These are phyloP conservation scores for Colletotrichum spaethianum DNA, from an alignment of 2,329 filamentous ascomycete genomes.

Conservation along the genomic window DNA sequence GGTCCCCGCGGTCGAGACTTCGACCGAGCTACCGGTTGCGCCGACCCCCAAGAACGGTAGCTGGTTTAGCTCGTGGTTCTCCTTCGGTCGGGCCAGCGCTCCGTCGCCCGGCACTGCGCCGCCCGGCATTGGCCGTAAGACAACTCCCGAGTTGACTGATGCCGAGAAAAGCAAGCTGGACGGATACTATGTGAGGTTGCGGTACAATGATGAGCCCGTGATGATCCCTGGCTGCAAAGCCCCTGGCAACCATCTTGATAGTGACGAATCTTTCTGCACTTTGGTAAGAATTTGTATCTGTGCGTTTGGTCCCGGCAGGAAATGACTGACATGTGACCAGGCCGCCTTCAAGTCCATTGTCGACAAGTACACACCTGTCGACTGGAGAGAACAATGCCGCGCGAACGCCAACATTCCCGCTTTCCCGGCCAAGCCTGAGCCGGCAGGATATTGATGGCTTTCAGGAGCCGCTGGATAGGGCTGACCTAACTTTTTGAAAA, in stretches of 20 bases:
- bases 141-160: constrained; percentile 67
- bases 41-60: constrained; percentile 43
- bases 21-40: constrained; percentile 40
- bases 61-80: constrained; percentile 53
- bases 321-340: constrained; percentile 55
- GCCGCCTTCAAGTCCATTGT: constrained; percentile 93
- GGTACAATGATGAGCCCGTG: constrained; percentile 91
- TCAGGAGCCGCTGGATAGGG: background rate
- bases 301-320: too few species aligned
- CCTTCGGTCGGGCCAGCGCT: constrained; percentile 38
- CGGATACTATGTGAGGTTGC: constrained; percentile 88
- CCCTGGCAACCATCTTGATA: constrained; percentile 85
- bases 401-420: constrained; percentile 58
- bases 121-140: constrained; percentile 72
- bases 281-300: constrained; percentile 67
- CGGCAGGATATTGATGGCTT: constrained; percentile 61
- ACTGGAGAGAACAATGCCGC: constrained; percentile 78
- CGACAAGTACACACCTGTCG: constrained; percentile 87
- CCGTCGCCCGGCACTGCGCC: constrained; percentile 51
- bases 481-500: background rate
- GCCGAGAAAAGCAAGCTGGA: constrained; percentile 70
- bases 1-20: constrained; percentile 36
- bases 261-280: constrained; percentile 92
- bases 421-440: constrained; percentile 64
- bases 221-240: constrained; percentile 85